Evolutionary conservation across 148 eudicot species (phyloP), one percentile per base, ranked within the genome.

Genomic region (Camellia lanceoleosa): DNA sequence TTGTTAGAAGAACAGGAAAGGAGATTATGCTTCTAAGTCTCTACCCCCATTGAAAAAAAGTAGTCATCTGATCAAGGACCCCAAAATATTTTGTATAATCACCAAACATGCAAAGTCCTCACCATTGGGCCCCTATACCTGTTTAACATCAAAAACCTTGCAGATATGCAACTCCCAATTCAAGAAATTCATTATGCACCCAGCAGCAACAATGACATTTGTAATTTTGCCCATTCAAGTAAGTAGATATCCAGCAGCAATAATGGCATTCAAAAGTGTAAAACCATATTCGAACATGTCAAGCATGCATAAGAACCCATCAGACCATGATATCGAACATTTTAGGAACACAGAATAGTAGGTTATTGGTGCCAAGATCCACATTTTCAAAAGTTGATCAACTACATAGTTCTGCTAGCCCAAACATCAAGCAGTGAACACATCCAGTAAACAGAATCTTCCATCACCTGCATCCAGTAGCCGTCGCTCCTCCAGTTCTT

Each of bases 251-350:
- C 85, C 78, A 66, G 85, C 88, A 90, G 82, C 80, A 82, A 83
- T 85, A 86, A 86, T 75, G 82, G 84, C 85, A 83, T 81, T 84
- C 90, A 82, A 87, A 85, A 85, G 84, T 71, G 89, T 85, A 85
- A 89, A 78, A 83, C 83, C 87, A 87, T 81, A 75, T 79, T 79
- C 58, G 63, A 63, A 84, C 77, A 86, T 81, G 82, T 88, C 88
- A 88, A 87, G 85, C 89, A 87, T 89, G 86, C 91, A 91, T 70
- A 86, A 87, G 86, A 80, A 79, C 85, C 84, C 87, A 88, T 73
- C 81, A 83, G 85, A 89, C 86, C 88, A 89, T 78, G 84, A 83
- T 83, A 87, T 76, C 68, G 78, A 87, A 85, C 87, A 86, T 80
- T 88, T 82, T 75, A 84, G 80, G 80, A 82, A 84, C 86, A 89